A percentile compares a stretch with the other conserved stretches of the same genome.
phyloP scores from a whole-genome alignment of 352 stramenopile species.

The Thraustotheca clavata region DNA sequence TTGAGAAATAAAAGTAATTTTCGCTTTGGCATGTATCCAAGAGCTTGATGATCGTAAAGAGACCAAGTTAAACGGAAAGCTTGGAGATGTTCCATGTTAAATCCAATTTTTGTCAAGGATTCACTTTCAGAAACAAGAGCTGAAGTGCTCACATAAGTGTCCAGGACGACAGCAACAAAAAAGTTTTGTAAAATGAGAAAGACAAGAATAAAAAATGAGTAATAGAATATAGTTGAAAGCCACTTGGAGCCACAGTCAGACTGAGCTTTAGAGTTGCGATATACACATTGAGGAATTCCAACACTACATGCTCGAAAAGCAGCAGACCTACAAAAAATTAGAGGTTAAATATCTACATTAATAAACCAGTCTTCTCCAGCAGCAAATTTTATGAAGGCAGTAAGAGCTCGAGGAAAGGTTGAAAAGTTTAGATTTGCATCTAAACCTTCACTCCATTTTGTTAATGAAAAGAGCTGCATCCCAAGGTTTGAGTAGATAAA shows the following conservation, averaged over 20 bases:
- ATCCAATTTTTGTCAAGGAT: slow-evolving; percentile 49
- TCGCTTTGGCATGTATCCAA: slow-evolving; percentile 66
- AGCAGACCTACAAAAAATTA: slow-evolving; percentile 24
- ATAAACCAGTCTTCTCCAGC: slow-evolving; percentile 73
- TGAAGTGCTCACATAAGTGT: slow-evolving; percentile 72
- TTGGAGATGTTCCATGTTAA: slow-evolving; percentile 45
- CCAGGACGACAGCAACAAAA: slow-evolving; percentile 72
- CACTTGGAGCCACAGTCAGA: slow-evolving; percentile 61
- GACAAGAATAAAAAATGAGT: slow-evolving; percentile 73
- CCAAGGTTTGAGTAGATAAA: slow-evolving; percentile 78
- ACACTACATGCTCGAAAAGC: slow-evolving; percentile 66
- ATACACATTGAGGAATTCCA: slow-evolving; percentile 43
- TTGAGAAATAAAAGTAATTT: slow-evolving; percentile 50
- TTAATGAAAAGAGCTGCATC: slow-evolving; percentile 75
- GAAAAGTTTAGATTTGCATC: slow-evolving; percentile 62
- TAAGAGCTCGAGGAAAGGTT: slow-evolving; percentile 68
- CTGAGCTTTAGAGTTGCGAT: slow-evolving; percentile 26
- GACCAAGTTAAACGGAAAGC: slow-evolving; percentile 65
- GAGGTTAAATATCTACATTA: not conserved
- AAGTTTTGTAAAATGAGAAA: slow-evolving; percentile 73
- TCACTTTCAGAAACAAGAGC: slow-evolving; percentile 45
- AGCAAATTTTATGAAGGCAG: slow-evolving; percentile 73
- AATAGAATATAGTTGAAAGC: slow-evolving; percentile 64
- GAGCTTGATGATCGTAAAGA: slow-evolving; percentile 57
- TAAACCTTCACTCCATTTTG: slow-evolving; percentile 63